Conservation (phyloP, 176 grass and related monocot species). For the Ananas comosus region DNA sequence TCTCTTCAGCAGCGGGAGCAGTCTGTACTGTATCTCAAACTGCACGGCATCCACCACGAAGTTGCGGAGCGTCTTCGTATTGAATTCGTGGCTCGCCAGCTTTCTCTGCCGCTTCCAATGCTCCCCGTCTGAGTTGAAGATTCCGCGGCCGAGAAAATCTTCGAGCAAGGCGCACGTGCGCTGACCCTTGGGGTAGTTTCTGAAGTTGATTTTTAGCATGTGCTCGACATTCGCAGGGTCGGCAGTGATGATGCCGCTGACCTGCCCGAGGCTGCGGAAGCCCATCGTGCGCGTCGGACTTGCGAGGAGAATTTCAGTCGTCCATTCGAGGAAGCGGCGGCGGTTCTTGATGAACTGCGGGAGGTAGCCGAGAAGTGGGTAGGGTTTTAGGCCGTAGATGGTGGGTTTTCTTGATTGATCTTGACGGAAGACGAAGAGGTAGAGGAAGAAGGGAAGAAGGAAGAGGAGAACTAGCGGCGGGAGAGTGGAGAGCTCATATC, state of each 20-base stretch:
- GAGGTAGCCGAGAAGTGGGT: too few relatives aligned
- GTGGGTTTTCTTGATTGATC: too few relatives aligned
- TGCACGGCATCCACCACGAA: conserved; percentile 36
- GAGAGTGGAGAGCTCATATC: too few relatives aligned
- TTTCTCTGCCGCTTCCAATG: conserved; percentile 68
- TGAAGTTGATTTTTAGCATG: conserved; percentile 54
- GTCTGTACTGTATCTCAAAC: conserved; percentile 46
- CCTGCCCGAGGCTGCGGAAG: conserved; percentile 50
- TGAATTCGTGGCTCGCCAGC: conserved; percentile 48
- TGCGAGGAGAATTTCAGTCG: conserved; percentile 57
- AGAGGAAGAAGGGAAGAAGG: too few relatives aligned
- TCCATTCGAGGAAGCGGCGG: conserved; percentile 87
- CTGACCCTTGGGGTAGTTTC: conserved; percentile 77
- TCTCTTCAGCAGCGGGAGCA: conserved; percentile 58
- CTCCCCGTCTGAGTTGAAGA: conserved; percentile 79
- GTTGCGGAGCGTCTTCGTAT: conserved; percentile 26
- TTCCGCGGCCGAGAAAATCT: conserved; percentile 72
- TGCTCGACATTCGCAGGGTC: conserved; percentile 57
- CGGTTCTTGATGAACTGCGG: conserved; percentile 15
- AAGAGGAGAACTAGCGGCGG: too few relatives aligned
- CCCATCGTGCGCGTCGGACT: conserved; percentile 66
- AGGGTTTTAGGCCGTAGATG: too few relatives aligned
- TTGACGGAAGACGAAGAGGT: too few relatives aligned
- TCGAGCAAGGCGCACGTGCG: conserved; percentile 66
- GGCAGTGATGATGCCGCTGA: conserved; percentile 49